Evolutionary conservation across 352 stramenopile species (phyloP), one percentile per base, ranked within the genome.

Genomic region (Globisporangium mamillatum): DNA sequence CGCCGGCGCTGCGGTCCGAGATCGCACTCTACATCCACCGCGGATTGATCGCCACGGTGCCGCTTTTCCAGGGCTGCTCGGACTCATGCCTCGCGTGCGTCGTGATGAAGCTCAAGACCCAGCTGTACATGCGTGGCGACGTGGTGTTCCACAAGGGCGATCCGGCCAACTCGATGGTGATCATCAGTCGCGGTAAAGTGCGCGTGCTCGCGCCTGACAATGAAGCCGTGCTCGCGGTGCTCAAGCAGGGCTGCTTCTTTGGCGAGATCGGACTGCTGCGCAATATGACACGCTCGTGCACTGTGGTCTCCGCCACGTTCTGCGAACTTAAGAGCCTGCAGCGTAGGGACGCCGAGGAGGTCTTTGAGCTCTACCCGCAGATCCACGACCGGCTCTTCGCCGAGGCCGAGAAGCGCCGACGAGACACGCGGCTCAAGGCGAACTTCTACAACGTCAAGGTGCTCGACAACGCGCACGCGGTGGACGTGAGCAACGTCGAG

Each of bases 21-120:
- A 90, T 90, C 29, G 81, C 81, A 5, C 68, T 90, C 7, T 84
- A 88, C 52, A 86, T 90, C 66, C 81, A 90, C 62, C 79, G 81
- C 22, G 76, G 69, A 10, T 64, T 86, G 55, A 75, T 88, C 32
- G 77, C 79, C 27, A 85, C 78, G 1, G 81, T 88, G 20, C 81
- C 81, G 18, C 69, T 89, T 38, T 89, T 89, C 61, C 79, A 88
- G 67, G 77, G 71, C 44, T 87, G 77, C 60, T 85, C 81, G 5
- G 79, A 89, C 64, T 75, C 79, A 24, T 86, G 81, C 50, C 74
- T 89, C 16, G 79, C 79, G 4, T 75, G 67, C 20, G 82, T 84
- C 22, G 79, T 88, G 18, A 89, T 84, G 81, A 73, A 79, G 29
- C 71, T 89, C 9, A 78, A 78, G 50, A 88, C 81, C 22, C 78